phyloP scores from a whole-genome alignment of 257 asterid genomes.

The Petrea volubilis region DNA sequence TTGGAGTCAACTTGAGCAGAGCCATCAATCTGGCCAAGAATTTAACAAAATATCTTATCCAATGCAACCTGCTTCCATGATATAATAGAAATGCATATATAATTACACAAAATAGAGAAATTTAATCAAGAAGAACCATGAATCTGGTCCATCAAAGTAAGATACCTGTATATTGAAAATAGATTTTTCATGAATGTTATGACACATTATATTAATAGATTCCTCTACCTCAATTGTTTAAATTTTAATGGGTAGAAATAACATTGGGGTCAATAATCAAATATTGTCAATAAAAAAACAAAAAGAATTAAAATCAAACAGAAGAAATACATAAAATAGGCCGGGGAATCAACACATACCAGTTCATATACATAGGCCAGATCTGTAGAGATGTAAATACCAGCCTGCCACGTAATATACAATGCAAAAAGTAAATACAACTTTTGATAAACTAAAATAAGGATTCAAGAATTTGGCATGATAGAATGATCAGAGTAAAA shows the following conservation, averaged over 20 bases:
- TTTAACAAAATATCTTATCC: background rate
- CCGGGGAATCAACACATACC: constrained; percentile 43
- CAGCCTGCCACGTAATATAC: constrained; percentile 57
- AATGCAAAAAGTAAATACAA: background rate
- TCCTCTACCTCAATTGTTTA: background rate
- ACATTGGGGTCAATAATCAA: constrained; percentile 16
- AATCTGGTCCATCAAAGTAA: background rate
- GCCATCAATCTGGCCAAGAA: background rate
- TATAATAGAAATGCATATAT: background rate
- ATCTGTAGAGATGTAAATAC: constrained; percentile 63
- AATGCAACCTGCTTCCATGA: background rate
- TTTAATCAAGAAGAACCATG: background rate
- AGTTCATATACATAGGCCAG: constrained; percentile 83
- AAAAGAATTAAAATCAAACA: background rate
- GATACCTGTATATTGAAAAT: constrained; percentile 1
- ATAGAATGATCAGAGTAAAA: background rate
- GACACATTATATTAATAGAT: constrained; percentile 3
- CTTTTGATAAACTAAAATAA: constrained; percentile 1
- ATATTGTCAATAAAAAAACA: background rate
- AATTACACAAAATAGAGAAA: background rate
- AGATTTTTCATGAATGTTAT: background rate
- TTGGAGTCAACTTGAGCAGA: background rate
- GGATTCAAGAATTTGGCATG: constrained; percentile 1
- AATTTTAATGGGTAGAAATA: background rate
- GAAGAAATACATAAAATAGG: constrained; percentile 2